Evolutionary conservation across 2,329 filamentous ascomycete genomes (phyloP).

Genomic region (Aspergillus sp.): DNA sequence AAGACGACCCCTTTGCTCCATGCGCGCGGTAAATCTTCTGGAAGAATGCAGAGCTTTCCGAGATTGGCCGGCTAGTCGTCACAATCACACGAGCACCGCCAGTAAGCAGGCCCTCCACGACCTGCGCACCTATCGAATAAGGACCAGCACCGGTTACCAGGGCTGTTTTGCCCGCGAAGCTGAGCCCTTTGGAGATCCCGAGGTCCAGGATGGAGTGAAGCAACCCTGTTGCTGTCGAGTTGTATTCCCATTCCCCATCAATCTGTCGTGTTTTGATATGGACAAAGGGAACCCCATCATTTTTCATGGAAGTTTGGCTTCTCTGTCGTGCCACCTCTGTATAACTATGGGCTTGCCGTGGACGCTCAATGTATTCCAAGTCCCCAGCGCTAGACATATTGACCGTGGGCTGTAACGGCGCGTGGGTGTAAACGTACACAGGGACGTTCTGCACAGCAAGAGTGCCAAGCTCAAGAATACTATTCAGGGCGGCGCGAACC

Average conservation of each 20-base stretch:
- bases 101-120: constrained; percentile 31
- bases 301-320: not conserved
- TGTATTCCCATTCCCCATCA: constrained; percentile 17
- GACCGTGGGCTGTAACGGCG: constrained; percentile 11
- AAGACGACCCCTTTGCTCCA: constrained; percentile 33
- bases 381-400: constrained; percentile 5
- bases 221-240: constrained; percentile 13
- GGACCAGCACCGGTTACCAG: constrained; percentile 39
- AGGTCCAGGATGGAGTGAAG: constrained; percentile 11
- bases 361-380: constrained; percentile 9
- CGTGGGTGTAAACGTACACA: constrained; percentile 9
- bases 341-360: constrained; percentile 7
- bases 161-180: constrained; percentile 30
- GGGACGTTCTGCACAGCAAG: constrained; percentile 8
- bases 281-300: constrained; percentile 11
- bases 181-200: constrained; percentile 17
- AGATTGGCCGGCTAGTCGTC: constrained; percentile 36
- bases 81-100: constrained; percentile 41
- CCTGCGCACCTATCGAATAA: constrained; percentile 35
- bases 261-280: constrained; percentile 17
- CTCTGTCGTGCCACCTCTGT: constrained; percentile 4
- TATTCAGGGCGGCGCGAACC: constrained; percentile 1
- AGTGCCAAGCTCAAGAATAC: constrained; percentile 6
- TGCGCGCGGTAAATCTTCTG: constrained; percentile 33
- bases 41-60: constrained; percentile 30